Evolutionary conservation across 1,284 basidiomycete genomes (phyloP), one percentile per base, ranked within the genome.

Genomic region (Coniferiporia sulphurascens): DNA sequence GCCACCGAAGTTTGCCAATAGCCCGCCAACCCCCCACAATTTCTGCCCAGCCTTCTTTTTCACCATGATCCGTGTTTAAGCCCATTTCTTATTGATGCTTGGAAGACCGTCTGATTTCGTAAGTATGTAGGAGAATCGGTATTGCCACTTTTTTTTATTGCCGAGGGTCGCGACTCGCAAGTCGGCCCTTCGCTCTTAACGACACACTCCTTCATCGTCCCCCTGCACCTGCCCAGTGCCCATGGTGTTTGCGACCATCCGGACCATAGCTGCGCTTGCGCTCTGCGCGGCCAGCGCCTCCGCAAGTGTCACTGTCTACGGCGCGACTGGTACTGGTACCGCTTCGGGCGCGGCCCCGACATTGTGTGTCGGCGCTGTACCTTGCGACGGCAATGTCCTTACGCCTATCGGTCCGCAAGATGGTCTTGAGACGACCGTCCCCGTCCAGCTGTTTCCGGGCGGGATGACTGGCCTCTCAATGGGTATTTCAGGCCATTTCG

Each of bases 401-500:
- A 27, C 34, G 27, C 58, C 61, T 19, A 21, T 54, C n/a, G 56
- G 56, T 13, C 21, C 41, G 7, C 60, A 48, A 34, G 17, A 52
- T 41, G 53, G 41, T 17, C 38, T 57, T 19, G 49, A 52, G 22
- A 13, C 59, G 15, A 17, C 49, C 3, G 52, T 84, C 65, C 63
- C 65, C 15, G 66, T 82, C 12, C 72, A 76, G 56, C 66, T 83
- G 15, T 67, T 73, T 48, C 73, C 68, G 27, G 74, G 72, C 19
- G 74, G 70, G 2, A 74, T 78, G 43, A 60, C 56, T 2, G 75
- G 75, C 1, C 69, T 81, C 3, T 84, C 80, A 1, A 84, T 86
- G 36, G 72, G 74, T 6, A 81, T 84, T 64, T 72, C 73, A 44
- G 86, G 86, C 13, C 78, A 81, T 48, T 89, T 89, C 65, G 74